Conservation (phyloP, 768 basidiomycete genomes). For the Chalciporus sphaerocephalus region DNA sequence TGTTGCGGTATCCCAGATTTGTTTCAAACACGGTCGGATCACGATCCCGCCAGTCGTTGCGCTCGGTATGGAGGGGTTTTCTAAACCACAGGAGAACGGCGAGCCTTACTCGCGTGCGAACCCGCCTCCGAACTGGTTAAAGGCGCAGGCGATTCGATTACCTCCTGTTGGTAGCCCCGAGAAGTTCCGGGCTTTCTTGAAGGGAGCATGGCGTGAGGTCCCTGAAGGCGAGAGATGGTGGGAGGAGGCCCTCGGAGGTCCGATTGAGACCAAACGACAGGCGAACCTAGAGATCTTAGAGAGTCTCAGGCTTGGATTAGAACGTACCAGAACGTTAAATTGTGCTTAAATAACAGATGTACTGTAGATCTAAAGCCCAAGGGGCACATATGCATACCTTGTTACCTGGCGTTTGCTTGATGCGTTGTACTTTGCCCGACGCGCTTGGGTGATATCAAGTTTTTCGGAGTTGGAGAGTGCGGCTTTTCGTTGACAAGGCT, state of each 20-base stretch:
- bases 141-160: slow-evolving; percentile 22
- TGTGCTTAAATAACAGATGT: neutral
- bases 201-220: slow-evolving; percentile 58
- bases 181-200: slow-evolving; percentile 39
- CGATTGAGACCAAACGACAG: slow-evolving; percentile 38
- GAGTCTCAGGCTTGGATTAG: slow-evolving; percentile 21
- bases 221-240: slow-evolving; percentile 63
- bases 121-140: slow-evolving; percentile 27
- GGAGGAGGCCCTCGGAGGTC: slow-evolving; percentile 53
- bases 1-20: slow-evolving; percentile 56
- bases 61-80: slow-evolving; percentile 57
- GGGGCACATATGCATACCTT: too few species aligned
- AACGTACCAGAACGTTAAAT: slow-evolving; percentile 12
- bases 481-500: too few species aligned
- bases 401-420: too few species aligned
- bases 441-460: too few species aligned
- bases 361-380: neutral
- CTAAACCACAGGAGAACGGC: slow-evolving; percentile 15
- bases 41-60: slow-evolving; percentile 67
- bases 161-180: slow-evolving; percentile 20
- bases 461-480: too few species aligned
- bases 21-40: slow-evolving; percentile 68
- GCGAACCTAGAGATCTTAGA: slow-evolving; percentile 25
- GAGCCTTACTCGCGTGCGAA: slow-evolving; percentile 30
- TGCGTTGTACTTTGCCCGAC: too few species aligned